Evolutionary conservation across 805 yeast genomes (phyloP), one percentile per base, ranked within the genome.

Genomic region (Candida bentonensis): DNA sequence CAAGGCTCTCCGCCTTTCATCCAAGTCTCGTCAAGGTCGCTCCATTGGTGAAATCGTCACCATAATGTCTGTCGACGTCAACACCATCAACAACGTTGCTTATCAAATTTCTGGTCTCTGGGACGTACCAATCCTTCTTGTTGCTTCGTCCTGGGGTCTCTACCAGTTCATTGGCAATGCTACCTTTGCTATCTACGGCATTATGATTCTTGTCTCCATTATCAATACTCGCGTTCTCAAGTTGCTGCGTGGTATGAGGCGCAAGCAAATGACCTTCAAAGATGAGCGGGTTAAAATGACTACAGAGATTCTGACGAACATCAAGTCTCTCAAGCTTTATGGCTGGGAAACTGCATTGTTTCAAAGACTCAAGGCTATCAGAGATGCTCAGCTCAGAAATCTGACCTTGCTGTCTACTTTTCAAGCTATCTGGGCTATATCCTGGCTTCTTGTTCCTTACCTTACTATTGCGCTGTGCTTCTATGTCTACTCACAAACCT

Each of bases 301-400:
- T 45, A 77, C 84, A 47, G 96, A 88, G 61, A 86, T 87, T 44
- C 70, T 88, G 60, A 82, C 84, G 60, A 86, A 85, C 58, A 85
- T 88, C 59, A 88, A 87, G 63, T 85, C 96, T 3, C 69, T 92
- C 58, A 92, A 92, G 61, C 71, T 94, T 40, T 94, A 94, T 56
- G 94, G 94, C 2, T 92, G 99, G 99, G 99, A 92, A 64, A 65
- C 60, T 26, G 95, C 97, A 2, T 87, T 84, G 60, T 74, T 75
- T 57, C 73, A 72, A 26, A 82, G 82, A 53, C 68, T 94, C 47
- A 74, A 74, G 49, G 66, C 76, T 54, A 94, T 92, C 21, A 78
- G 96, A 70, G 85, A 87, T 57, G 82, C 82, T 28, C 96, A 88
- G 62, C 72, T 88, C 61, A 69, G 67, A 22, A 84, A 83, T 53